Evolutionary conservation across 768 basidiomycete species (phyloP).

Genomic region (Mrakia gelida): DNA sequence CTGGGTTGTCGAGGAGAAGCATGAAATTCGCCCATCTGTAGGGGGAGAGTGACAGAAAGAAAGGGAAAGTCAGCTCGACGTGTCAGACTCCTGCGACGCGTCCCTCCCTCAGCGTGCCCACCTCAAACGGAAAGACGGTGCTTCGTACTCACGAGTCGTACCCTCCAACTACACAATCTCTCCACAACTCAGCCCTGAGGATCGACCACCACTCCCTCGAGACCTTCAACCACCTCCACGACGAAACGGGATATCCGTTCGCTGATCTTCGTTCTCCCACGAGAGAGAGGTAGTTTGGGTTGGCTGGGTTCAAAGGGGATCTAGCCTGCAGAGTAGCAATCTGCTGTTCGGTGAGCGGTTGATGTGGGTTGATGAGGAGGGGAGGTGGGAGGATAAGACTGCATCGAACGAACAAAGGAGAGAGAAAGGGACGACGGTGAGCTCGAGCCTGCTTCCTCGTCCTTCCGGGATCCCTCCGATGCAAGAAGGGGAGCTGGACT

Average conservation of each 20-base stretch:
- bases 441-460: neutral
- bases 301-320: conserved; percentile 35
- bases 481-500: neutral
- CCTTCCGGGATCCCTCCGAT: neutral
- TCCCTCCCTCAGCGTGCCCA: neutral
- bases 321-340: conserved; percentile 32
- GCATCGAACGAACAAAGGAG: neutral
- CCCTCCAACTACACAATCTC: conserved; percentile 30
- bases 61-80: neutral
- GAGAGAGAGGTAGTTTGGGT: conserved; percentile 36
- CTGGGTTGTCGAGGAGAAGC: neutral
- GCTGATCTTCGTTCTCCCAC: conserved; percentile 36
- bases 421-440: neutral
- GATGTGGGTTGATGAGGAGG: conserved; percentile 31
- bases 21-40: conserved; percentile 6
- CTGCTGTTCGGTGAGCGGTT: conserved; percentile 21
- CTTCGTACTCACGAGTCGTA: conserved; percentile 8
- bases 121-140: neutral
- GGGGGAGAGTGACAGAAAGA: too few relatives aligned
- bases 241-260: conserved; percentile 38
- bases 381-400: conserved; percentile 37
- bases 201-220: conserved; percentile 38
- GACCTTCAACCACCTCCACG: conserved; percentile 38
- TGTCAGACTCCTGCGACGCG: too few relatives aligned
- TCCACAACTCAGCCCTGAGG: conserved; percentile 36